Percentiles rank a stretch among this genome's conserved stretches.
These are phyloP conservation scores for Pseudogymnoascus sp. DNA, from an alignment of 2,329 filamentous ascomycete genomes.

Conservation along the genomic window DNA sequence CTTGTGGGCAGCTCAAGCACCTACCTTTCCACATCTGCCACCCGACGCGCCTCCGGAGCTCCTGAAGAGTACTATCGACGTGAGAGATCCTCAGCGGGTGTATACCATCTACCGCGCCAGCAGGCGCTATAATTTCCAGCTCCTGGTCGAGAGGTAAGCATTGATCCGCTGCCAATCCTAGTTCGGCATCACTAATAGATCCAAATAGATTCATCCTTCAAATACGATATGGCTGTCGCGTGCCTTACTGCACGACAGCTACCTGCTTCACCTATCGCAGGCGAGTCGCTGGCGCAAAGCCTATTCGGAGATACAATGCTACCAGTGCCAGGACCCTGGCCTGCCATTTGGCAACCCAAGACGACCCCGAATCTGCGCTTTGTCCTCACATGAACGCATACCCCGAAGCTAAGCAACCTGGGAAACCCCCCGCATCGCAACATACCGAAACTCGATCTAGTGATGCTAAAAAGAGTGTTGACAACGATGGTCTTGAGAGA, in stretches of 20 bases:
- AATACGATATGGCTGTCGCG: conserved; percentile 72
- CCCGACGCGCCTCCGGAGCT: conserved; percentile 52
- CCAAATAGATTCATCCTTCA: conserved; percentile 64
- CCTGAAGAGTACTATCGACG: conserved; percentile 44
- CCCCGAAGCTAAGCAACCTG: not conserved
- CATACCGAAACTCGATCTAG: not conserved
- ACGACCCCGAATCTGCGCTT: conserved; percentile 62
- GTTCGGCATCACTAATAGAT: conserved; percentile 13
- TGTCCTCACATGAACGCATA: conserved; percentile 38
- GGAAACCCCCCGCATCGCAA: not conserved
- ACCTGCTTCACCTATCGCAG: conserved; percentile 76
- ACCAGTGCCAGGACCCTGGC: conserved; percentile 76
- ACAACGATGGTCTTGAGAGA: not conserved
- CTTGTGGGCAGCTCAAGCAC: conserved; percentile 48
- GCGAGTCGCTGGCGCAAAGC: conserved; percentile 55
- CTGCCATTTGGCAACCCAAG: conserved; percentile 69
- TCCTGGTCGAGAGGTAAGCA: conserved; percentile 57
- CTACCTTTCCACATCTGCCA: conserved; percentile 49
- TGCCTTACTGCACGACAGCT: conserved; percentile 57
- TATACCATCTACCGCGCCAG: conserved; percentile 53
- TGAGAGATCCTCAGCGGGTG: conserved; percentile 53
- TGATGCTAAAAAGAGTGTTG: not conserved
- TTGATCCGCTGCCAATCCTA: conserved; percentile 12
- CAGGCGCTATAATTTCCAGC: conserved; percentile 56
- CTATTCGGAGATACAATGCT: conserved; percentile 69